phyloP scores from a whole-genome alignment of 108 stramenopile species.

The Cyclotella choctawhatcheeana region DNA sequence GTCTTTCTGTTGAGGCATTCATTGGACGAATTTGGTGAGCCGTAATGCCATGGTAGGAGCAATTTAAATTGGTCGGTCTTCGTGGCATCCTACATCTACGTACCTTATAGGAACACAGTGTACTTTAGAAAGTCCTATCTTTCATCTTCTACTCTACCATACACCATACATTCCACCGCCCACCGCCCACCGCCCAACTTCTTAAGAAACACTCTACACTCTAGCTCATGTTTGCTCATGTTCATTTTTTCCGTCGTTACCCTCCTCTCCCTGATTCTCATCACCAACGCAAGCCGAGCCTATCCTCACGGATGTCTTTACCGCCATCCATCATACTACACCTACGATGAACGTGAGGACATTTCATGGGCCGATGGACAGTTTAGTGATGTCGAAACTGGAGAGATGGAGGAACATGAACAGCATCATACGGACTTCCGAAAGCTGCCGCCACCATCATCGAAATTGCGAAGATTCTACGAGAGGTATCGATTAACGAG shows the following conservation, averaged over 20 bases:
- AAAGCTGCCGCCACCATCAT: constrained; percentile 20
- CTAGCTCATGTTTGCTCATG: not conserved
- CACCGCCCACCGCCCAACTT: not conserved
- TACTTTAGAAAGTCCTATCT: too few species aligned
- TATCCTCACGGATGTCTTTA: constrained; percentile 48
- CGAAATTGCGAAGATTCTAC: constrained; percentile 21
- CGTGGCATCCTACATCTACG: too few species aligned
- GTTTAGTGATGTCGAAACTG: not conserved
- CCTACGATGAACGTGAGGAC: constrained; percentile 51
- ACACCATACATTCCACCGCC: too few species aligned
- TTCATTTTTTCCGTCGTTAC: not conserved
- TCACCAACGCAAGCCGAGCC: constrained; percentile 23
- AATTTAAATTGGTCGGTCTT: too few species aligned
- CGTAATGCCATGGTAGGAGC: too few species aligned
- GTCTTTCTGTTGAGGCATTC: too few species aligned
- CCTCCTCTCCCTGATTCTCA: not conserved
- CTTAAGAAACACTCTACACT: not conserved
- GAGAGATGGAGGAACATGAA: not conserved
- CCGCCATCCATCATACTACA: constrained; percentile 56
- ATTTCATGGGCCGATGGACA: constrained; percentile 31
- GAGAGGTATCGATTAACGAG: constrained; percentile 54
- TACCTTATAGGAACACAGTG: too few species aligned
- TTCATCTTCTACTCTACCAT: too few species aligned
- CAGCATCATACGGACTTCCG: constrained; percentile 28
- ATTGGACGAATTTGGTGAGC: too few species aligned